phyloP scores from a whole-genome alignment of 352 stramenopile genomes.

The Phytophthora fragariae region DNA sequence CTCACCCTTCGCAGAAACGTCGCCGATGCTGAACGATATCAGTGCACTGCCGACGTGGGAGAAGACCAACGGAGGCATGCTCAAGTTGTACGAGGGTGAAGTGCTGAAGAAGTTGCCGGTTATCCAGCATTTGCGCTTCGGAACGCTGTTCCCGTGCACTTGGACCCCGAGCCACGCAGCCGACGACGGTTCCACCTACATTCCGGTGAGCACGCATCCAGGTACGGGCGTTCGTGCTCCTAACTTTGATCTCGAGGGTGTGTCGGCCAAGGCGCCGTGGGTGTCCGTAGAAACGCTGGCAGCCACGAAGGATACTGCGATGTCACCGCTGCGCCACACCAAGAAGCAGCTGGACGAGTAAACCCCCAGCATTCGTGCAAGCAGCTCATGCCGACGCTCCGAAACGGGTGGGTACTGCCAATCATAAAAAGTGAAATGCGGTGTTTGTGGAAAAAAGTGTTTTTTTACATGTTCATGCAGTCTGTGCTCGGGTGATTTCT shows the following conservation, averaged over 20 bases:
- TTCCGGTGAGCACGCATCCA: slow-evolving; percentile 65
- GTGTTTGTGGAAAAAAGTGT: slow-evolving; percentile 28
- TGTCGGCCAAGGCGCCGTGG: slow-evolving; percentile 74
- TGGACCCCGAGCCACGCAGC: slow-evolving; percentile 71
- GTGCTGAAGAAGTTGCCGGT: slow-evolving; percentile 98
- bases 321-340: slow-evolving; percentile 47
- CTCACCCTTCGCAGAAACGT: slow-evolving; percentile 93
- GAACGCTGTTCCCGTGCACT: slow-evolving; percentile 91
- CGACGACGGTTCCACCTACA: slow-evolving; percentile 57
- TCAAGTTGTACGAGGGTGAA: slow-evolving; percentile 95
- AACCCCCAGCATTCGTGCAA: slow-evolving; percentile 23
- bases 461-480: slow-evolving; percentile 32
- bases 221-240: slow-evolving; percentile 67
- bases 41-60: slow-evolving; percentile 90
- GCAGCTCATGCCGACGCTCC: slow-evolving; percentile 22
- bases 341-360: slow-evolving; percentile 44
- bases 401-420: slow-evolving; percentile 44
- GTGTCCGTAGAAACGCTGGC: slow-evolving; percentile 63
- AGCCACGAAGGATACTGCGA: slow-evolving; percentile 55
- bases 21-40: slow-evolving; percentile 95
- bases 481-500: slow-evolving; percentile 10
- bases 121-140: slow-evolving; percentile 99
- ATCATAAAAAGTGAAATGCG: slow-evolving; percentile 42
- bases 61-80: slow-evolving; percentile 92
- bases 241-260: slow-evolving; percentile 73